Conservation (phyloP, 1,139 yeast species). For the Debaryomyces singareniensis region DNA sequence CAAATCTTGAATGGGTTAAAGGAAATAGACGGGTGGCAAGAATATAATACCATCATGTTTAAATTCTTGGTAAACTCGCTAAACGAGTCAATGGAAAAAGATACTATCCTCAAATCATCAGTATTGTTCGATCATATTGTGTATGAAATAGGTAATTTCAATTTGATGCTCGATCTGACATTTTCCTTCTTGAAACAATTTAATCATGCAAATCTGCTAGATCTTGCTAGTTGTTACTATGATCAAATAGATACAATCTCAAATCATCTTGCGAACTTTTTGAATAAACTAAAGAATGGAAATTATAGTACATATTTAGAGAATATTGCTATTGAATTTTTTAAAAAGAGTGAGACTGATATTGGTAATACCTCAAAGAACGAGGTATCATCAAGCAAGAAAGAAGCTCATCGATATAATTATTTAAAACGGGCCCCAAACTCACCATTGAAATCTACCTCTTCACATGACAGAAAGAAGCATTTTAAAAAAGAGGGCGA, state of each 20-base stretch:
- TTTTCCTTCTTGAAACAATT: slow-evolving; percentile 10
- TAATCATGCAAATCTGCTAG: slow-evolving; percentile 4
- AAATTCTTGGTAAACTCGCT: slow-evolving; percentile 35
- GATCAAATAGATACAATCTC: slow-evolving; percentile 6
- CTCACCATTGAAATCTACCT: slow-evolving; percentile 27
- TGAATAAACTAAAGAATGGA: slow-evolving; percentile 28
- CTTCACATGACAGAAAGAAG: slow-evolving; percentile 19
- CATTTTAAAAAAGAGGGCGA: slow-evolving; percentile 11
- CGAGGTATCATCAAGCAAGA: neutral
- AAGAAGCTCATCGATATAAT: too few species aligned
- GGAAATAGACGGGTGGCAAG: slow-evolving; percentile 53
- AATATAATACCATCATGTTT: slow-evolving; percentile 33
- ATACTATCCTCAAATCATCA: slow-evolving; percentile 51
- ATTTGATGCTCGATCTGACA: slow-evolving; percentile 10
- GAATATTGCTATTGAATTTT: slow-evolving; percentile 20
- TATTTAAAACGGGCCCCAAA: slow-evolving; percentile 18
- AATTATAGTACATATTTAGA: slow-evolving; percentile 34
- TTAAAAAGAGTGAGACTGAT: slow-evolving; percentile 20
- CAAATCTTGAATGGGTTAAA: slow-evolving; percentile 37
- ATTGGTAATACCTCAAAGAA: neutral
- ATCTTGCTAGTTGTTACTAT: slow-evolving; percentile 4
- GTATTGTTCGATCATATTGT: slow-evolving; percentile 38
- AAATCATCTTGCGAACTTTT: slow-evolving; percentile 9
- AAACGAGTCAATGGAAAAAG: slow-evolving; percentile 43
- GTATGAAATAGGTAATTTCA: slow-evolving; percentile 20